Conservation (phyloP, 306 rosid species). For the Fragaria iinumae region DNA sequence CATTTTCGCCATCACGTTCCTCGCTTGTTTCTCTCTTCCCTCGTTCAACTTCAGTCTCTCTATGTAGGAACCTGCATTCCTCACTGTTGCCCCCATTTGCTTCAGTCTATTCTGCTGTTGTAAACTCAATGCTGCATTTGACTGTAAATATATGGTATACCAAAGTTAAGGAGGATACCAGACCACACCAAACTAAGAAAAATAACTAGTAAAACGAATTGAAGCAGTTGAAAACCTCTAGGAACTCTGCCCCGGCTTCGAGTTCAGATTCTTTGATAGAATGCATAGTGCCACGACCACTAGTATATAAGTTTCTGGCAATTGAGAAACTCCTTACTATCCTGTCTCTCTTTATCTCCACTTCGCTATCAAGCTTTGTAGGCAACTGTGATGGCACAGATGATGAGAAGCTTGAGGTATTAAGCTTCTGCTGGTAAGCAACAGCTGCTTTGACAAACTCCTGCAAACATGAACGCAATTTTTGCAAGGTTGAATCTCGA, state of each 20-base stretch:
- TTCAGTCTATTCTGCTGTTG: constrained; percentile 84
- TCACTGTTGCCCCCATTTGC: constrained; percentile 98
- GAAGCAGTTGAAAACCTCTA: constrained; percentile 47
- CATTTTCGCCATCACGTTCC: constrained; percentile 77
- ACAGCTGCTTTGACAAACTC: constrained; percentile 89
- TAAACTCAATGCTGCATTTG: constrained; percentile 73
- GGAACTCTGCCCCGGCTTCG: constrained; percentile 78
- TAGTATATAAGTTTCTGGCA: constrained; percentile 60
- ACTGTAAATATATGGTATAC: constrained; percentile 38
- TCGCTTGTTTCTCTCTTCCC: constrained; percentile 62
- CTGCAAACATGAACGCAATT: constrained; percentile 27
- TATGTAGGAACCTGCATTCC: constrained; percentile 71
- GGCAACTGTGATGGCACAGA: constrained; percentile 35
- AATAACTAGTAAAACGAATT: not conserved
- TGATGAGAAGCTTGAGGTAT: constrained; percentile 27
- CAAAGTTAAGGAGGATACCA: not conserved
- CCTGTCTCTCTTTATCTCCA: constrained; percentile 64
- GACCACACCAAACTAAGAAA: not conserved
- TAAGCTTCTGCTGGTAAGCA: constrained; percentile 70
- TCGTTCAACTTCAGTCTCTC: constrained; percentile 62
- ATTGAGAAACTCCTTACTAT: constrained; percentile 73
- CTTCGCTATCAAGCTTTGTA: constrained; percentile 49
- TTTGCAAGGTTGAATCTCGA: not conserved
- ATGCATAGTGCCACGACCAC: constrained; percentile 33
- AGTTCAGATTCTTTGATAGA: constrained; percentile 65